Conservation (phyloP, 306 rosid species). For the Sophora flavescens region DNA sequence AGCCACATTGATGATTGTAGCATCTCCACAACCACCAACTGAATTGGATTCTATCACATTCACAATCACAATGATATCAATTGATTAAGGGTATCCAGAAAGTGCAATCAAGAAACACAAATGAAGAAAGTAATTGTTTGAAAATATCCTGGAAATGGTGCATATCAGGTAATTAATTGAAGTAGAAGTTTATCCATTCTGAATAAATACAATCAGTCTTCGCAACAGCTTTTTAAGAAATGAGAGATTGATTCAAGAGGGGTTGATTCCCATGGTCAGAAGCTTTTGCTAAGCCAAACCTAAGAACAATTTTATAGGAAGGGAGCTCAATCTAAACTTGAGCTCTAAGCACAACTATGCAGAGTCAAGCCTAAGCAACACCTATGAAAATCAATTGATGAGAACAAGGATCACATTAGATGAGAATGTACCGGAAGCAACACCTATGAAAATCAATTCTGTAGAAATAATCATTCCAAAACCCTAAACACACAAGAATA, state of each 20-base stretch:
- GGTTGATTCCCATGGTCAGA: background rate
- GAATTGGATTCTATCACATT: too few species aligned
- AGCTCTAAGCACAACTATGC: background rate
- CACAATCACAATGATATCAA: too few species aligned
- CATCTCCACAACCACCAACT: too few species aligned
- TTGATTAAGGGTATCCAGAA: conserved; percentile 75
- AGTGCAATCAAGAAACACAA: conserved; percentile 56
- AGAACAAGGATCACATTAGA: too few species aligned
- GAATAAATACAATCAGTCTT: background rate
- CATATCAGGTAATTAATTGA: background rate
- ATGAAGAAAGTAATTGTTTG: conserved; percentile 38
- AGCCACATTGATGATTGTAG: too few species aligned
- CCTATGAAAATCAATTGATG: too few species aligned
- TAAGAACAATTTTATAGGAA: background rate
- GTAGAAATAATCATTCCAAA: too few species aligned
- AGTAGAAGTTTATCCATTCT: background rate
- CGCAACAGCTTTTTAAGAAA: background rate
- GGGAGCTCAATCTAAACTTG: background rate
- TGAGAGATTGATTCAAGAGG: background rate
- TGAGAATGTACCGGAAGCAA: too few species aligned
- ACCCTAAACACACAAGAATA: too few species aligned
- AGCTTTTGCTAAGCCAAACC: background rate
- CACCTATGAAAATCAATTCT: too few species aligned
- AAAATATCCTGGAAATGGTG: background rate
- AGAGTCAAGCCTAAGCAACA: too few species aligned